These are phyloP conservation scores for Teratosphaeria nubilosa DNA, from an alignment of 2,329 filamentous ascomycete genomes.

Conservation along the genomic window DNA sequence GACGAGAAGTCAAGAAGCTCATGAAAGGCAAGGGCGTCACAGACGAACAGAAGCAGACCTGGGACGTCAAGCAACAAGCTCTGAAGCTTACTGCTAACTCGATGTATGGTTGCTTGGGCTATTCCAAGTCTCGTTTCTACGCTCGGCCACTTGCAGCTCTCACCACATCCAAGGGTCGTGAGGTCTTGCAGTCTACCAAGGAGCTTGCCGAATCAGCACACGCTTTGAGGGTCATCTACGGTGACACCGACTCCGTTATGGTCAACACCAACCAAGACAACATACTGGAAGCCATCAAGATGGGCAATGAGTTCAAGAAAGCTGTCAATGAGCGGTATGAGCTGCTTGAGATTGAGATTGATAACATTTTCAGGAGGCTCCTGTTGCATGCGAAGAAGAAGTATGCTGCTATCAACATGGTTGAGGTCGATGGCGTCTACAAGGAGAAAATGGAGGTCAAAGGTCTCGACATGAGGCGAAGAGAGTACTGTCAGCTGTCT, in stretches of 20 bases:
- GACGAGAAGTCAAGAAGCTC: conserved; percentile 84
- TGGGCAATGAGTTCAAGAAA: conserved; percentile 90
- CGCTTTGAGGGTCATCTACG: conserved; percentile 83
- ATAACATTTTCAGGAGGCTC: conserved; percentile 90
- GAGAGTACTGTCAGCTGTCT: conserved; percentile 91
- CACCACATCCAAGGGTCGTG: conserved; percentile 92
- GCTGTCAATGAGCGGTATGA: conserved; percentile 89
- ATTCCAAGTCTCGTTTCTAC: conserved; percentile 94
- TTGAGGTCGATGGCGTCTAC: conserved; percentile 70
- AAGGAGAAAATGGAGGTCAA: conserved; percentile 96
- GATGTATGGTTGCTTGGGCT: conserved; percentile 98
- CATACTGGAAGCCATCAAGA: conserved; percentile 77
- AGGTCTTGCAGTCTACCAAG: conserved; percentile 93
- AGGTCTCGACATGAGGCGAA: conserved; percentile 92
- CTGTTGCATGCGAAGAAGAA: conserved; percentile 98
- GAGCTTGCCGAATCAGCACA: conserved; percentile 85
- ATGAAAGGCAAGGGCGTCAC: conserved; percentile 94
- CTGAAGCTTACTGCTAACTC: conserved; percentile 97
- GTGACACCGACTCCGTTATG: conserved; percentile 99
- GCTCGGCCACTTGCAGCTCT: conserved; percentile 89
- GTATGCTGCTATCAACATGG: conserved; percentile 91
- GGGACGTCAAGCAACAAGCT: conserved; percentile 96
- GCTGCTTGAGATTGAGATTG: conserved; percentile 92
- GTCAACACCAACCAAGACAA: conserved; percentile 98
- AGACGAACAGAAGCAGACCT: conserved; percentile 75